Percentiles rank a stretch among this genome's conserved stretches.
Evolutionary conservation across 2,329 filamentous ascomycete species (phyloP).

Genomic region (Fusarium scirpi): DNA sequence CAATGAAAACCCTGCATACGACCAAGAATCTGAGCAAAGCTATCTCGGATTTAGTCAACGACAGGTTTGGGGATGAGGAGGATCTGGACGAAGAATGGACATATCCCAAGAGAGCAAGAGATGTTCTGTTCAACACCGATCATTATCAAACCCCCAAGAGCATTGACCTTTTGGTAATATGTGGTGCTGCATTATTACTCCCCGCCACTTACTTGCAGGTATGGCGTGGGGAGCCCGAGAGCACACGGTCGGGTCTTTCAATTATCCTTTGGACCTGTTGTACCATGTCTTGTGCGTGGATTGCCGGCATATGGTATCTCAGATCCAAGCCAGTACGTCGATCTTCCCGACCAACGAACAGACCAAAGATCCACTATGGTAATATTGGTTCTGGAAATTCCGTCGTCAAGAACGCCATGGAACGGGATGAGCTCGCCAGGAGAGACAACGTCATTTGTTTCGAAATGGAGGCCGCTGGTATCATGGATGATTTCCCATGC

Average conservation of each 20-base stretch:
- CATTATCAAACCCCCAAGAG: neutral
- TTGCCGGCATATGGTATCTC: neutral
- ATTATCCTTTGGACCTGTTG: neutral
- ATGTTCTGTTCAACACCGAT: neutral
- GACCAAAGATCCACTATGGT: neutral
- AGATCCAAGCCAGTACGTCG: no score
- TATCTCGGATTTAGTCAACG: neutral
- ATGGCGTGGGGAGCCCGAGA: no score
- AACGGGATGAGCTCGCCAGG: neutral
- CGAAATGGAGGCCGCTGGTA: neutral
- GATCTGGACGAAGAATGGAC: neutral
- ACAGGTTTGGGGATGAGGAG: neutral
- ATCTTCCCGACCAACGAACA: no score
- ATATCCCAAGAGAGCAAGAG: neutral
- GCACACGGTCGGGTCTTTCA: accelerated
- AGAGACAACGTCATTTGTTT: neutral
- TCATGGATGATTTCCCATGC: neutral
- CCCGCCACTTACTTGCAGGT: neutral
- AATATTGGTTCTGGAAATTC: neutral
- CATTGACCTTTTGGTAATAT: accelerated
- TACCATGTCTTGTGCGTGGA: neutral
- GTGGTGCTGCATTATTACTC: neutral
- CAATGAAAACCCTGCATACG: neutral
- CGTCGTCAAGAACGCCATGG: neutral
- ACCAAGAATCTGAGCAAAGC: neutral